A percentile compares a stretch with the other conserved stretches of the same genome.
These are phyloP conservation scores for Leptomonas seymouri DNA, from an alignment of 208 protist species.

Conservation along the genomic window DNA sequence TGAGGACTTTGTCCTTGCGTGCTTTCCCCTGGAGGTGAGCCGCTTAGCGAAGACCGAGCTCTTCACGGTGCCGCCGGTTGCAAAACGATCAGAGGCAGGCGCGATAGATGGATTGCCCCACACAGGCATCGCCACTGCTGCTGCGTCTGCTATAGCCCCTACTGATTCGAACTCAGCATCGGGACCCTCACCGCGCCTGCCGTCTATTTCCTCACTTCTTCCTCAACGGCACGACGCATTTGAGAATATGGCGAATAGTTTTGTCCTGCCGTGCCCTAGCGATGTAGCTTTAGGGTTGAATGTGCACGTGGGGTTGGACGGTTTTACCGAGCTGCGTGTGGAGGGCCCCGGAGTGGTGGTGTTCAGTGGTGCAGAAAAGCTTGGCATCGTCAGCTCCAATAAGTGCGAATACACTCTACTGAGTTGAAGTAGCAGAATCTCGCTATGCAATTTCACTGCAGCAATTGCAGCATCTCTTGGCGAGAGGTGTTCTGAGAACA, in stretches of 20 bases:
- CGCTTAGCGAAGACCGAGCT: conserved; percentile 21
- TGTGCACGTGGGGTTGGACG: conserved; percentile 79
- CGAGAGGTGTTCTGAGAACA: not conserved
- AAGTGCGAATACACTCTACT: conserved; percentile 2
- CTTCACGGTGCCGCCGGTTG: conserved; percentile 4
- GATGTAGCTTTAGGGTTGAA: conserved; percentile 61
- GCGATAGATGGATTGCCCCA: not conserved
- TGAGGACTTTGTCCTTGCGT: conserved; percentile 60
- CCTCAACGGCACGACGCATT: conserved; percentile 7
- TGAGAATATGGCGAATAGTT: not conserved
- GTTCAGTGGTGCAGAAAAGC: conserved; percentile 75
- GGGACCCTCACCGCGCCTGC: not conserved
- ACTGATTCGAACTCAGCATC: not conserved
- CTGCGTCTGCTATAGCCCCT: not conserved
- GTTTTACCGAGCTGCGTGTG: conserved; percentile 64
- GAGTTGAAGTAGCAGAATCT: not conserved
- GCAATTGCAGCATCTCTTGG: not conserved
- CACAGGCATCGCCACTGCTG: not conserved
- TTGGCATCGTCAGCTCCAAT: conserved; percentile 15
- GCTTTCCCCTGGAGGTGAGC: conserved; percentile 42
- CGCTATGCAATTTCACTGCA: not conserved
- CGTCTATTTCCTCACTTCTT: conserved; percentile 7
- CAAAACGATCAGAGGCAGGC: not conserved
- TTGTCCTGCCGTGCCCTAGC: conserved; percentile 30
- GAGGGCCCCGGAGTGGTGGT: conserved; percentile 72